Evolutionary conservation across 371 early-diverging fungal species (phyloP).

Genomic region (Mortierella polycephala): DNA sequence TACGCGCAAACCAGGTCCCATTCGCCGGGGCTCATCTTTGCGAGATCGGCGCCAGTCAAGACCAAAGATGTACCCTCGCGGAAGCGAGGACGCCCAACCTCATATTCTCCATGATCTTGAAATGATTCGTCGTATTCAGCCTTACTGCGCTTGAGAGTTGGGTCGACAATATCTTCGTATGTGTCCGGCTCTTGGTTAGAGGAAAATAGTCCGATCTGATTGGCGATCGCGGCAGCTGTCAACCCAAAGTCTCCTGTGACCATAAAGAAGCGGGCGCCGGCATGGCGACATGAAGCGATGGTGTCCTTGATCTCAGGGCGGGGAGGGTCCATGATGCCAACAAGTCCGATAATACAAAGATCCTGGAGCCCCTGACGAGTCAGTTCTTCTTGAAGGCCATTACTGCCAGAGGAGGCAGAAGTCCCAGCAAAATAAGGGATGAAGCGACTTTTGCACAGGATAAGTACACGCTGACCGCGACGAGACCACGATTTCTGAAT

Average conservation of each 20-base stretch:
- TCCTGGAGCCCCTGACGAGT: constrained; percentile 46
- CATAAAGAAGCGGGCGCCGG: constrained; percentile 82
- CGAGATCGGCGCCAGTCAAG: constrained; percentile 66
- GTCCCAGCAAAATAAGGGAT: constrained; percentile 34
- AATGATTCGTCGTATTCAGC: background rate
- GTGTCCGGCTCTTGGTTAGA: constrained; percentile 56
- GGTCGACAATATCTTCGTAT: constrained; percentile 46
- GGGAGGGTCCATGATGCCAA: constrained; percentile 81
- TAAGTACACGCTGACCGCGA: constrained; percentile 75
- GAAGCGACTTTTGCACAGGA: constrained; percentile 61
- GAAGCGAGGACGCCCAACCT: constrained; percentile 50
- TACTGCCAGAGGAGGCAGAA: constrained; percentile 6
- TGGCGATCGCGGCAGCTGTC: constrained; percentile 79
- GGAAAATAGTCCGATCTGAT: constrained; percentile 72
- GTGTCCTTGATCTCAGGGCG: constrained; percentile 72
- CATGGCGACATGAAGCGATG: constrained; percentile 64
- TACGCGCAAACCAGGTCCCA: constrained; percentile 73
- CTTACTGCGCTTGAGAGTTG: constrained; percentile 6
- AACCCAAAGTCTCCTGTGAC: constrained; percentile 79
- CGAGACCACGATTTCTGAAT: constrained; percentile 70
- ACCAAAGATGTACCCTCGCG: constrained; percentile 57
- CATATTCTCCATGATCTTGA: constrained; percentile 18
- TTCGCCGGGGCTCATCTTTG: constrained; percentile 59
- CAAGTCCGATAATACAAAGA: constrained; percentile 68
- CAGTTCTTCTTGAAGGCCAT: constrained; percentile 34